Percentiles rank a stretch among this genome's conserved stretches.
phyloP scores from a whole-genome alignment of 2,329 filamentous ascomycete genomes.

The Balansia obtecta region DNA sequence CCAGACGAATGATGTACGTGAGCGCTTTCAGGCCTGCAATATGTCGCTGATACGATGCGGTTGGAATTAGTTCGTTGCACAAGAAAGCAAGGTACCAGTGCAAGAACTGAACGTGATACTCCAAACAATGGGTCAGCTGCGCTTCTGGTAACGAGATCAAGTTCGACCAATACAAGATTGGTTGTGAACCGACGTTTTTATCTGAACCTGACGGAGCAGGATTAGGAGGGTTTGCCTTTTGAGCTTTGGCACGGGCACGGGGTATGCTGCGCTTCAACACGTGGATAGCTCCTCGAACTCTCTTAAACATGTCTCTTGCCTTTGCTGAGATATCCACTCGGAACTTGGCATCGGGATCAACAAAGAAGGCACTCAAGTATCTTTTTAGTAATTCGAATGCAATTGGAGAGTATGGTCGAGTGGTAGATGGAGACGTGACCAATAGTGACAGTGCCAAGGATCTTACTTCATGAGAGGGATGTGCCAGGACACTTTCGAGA shows the following conservation, averaged over 20 bases:
- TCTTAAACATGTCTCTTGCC: constrained; percentile 63
- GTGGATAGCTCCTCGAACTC: constrained; percentile 55
- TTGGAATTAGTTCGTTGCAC: constrained; percentile 60
- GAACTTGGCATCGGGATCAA: constrained; percentile 77
- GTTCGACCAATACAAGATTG: constrained; percentile 26
- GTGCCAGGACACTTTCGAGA: constrained; percentile 39
- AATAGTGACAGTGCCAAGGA: constrained; percentile 74
- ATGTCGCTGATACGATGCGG: constrained; percentile 81
- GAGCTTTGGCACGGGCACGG: constrained; percentile 20
- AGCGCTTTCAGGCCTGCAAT: constrained; percentile 67
- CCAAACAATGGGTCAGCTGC: constrained; percentile 26
- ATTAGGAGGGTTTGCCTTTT: constrained; percentile 18
- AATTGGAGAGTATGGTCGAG: constrained; percentile 53
- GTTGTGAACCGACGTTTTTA: constrained; percentile 11
- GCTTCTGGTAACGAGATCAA: constrained; percentile 25
- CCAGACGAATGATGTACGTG: constrained; percentile 53
- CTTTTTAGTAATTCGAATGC: constrained; percentile 50
- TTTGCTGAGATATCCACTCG: constrained; percentile 68
- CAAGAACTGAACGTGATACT: constrained; percentile 52
- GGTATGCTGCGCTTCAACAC: constrained; percentile 36
- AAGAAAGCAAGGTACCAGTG: constrained; percentile 64
- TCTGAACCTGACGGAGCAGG: not conserved
- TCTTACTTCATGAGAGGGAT: constrained; percentile 52
- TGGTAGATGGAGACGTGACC: constrained; percentile 61
- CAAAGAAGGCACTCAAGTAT: constrained; percentile 60